These are phyloP conservation scores for Aphanomyces stellatus DNA, from an alignment of 352 stramenopile species.

Conservation along the genomic window DNA sequence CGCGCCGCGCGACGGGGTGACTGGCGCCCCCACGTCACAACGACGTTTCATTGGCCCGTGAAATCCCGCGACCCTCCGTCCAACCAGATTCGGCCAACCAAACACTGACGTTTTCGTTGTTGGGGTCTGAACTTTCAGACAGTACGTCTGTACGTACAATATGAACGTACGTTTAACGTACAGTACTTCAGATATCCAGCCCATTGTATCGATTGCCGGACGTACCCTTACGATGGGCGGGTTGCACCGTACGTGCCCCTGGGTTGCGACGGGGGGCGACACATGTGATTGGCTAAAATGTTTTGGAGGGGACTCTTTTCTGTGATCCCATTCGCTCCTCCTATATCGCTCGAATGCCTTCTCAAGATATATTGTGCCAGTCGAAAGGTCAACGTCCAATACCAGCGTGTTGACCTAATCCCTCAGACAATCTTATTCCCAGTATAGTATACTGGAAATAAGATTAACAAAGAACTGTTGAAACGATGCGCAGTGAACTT, in stretches of 20 bases:
- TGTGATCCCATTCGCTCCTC: background rate
- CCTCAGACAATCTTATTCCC: background rate
- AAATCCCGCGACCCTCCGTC: background rate
- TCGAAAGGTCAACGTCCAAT: slow-evolving; percentile 21
- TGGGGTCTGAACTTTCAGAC: background rate
- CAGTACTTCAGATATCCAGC: background rate
- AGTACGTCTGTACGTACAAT: background rate
- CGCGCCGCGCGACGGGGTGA: too few species aligned
- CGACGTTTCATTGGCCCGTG: slow-evolving; percentile 1
- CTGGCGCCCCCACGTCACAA: too few species aligned
- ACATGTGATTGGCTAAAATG: slow-evolving; percentile 15
- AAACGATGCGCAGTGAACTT: slow-evolving; percentile 22
- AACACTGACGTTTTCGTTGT: too few species aligned
- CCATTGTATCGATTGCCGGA: background rate
- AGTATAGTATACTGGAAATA: slow-evolving; percentile 17
- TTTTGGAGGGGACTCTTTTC: background rate
- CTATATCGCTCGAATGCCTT: slow-evolving; percentile 2
- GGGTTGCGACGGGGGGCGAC: background rate
- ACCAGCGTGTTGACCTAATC: slow-evolving; percentile 8
- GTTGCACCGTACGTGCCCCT: background rate
- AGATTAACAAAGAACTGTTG: slow-evolving; percentile 20
- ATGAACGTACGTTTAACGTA: background rate
- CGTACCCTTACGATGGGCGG: background rate
- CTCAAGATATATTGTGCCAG: slow-evolving; percentile 22
- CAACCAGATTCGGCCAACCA: slow-evolving; percentile 5